Base-by-base conservation (phyloP, 345 rosid species). In the Leavenworthia alabamica region DNA sequence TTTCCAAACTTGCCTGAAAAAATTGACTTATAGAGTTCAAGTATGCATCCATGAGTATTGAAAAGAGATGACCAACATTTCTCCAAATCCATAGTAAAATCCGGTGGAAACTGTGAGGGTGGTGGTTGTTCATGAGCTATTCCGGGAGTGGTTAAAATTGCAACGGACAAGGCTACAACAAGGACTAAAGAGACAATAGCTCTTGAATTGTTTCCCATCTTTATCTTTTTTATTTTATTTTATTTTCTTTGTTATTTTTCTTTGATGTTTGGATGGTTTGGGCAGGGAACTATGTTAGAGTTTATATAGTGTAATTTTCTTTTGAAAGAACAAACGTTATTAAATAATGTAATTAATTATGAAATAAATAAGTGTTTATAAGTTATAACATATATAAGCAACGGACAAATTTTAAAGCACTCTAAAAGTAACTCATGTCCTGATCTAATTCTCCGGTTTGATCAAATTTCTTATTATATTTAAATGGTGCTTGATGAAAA, bases 21-120 rank as follows among this genome's bases (percentile, higher is more conserved):
- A 23, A 60, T 24, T 15, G 67, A 49, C 15, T 22, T 60, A 11
- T 13, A 32, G 46, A 68, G 32, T 36, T 68, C 60, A 13, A 42
- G 5, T 6, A 68, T 3, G 15, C 73, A 68, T 14, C 67, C 73
- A 1, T 49, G 7, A 5, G 44, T 17, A 47, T 42, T 68, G 13
- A 68, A 41, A 20, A 68, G 67, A 60, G 73, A 49, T 43, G 61
- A 49, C 73, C 67, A 60, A 43, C 73, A 68, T 56, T 67, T 46
- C 12, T 44, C 46, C 2, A 67, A 0, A 33, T 46, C 32, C 3
- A 45, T 36, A n/a, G 64, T 1, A 36, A 36, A n/a, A 12, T 5
- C 15, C 15, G 41, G 41, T n/a, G 16, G 23, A 56, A 8, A 16
- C n/a, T 27, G 19, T 13, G 29, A 45, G 9, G 33, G 72, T 0